Evolutionary conservation across 371 early-diverging fungal species (phyloP), one percentile per base, ranked within the genome.

Genomic region (Mortierella sp.): DNA sequence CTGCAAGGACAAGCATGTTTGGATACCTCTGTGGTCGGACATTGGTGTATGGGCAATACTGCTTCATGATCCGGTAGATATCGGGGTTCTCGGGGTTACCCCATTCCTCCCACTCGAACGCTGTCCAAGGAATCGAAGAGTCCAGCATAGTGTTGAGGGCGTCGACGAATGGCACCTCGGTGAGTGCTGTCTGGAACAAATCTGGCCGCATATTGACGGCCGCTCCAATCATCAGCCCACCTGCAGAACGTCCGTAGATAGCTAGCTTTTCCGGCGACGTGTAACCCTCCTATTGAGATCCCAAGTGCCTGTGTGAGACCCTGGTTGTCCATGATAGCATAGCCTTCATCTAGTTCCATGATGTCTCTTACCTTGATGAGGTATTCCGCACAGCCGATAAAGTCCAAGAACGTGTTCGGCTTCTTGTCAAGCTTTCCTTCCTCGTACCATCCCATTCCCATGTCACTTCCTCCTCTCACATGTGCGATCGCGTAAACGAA

Each of bases 401-500:
- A 85, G 53, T 88, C 89, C 39, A 72, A 50, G 54, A 88, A 88
- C 2, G 89, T 88, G 51, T 88, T 88, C 17, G 81, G 79, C 50
- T 88, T 88, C 63, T 86, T 83, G 9, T 37, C 78, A 9, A 87
- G 60, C 60, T 88, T 88, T 28, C 89, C 88, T 51, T 85, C 88
- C 40, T 85, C 84, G 49, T 88, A 88, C 83, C 83, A 82, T n/a
- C 62, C 63, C 63, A 80, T 85, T 9, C 86, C 88, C 83, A 87
- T 79, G 34, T 88, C 89, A 21, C 83, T 79, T 29, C 89, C 89
- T 27, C 89, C 89, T 40, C 89, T 78, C 19, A 86, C 81, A 71
- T 88, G 89, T 2, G 88, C 89, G 3, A 88, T 79, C 5, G 86
- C 88, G 63, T 84, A 88, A n/a, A 88, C 63, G 56, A 89, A 87